Conservation (phyloP, 2,329 filamentous ascomycete species). For the Diplodia seriata region DNA sequence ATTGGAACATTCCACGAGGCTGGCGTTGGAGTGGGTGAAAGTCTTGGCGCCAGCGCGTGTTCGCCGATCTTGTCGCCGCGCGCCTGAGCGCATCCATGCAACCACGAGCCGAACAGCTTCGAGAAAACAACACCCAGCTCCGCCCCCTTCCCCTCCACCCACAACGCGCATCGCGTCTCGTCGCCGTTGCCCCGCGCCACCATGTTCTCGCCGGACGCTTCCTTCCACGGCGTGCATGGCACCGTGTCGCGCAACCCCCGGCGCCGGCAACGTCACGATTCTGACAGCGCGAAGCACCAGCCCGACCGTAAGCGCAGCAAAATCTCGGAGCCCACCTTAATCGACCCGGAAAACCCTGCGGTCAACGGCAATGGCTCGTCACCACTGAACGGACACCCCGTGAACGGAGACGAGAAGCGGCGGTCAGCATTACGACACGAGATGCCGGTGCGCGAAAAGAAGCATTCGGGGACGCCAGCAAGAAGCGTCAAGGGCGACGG, state of each 20-base stretch:
- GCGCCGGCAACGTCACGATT: constrained; percentile 55
- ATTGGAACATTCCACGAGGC: constrained; percentile 10
- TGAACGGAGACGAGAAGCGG: constrained; percentile 39
- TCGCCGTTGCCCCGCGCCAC: constrained; percentile 33
- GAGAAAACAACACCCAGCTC: constrained; percentile 32
- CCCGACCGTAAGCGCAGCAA: constrained; percentile 57
- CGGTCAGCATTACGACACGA: constrained; percentile 43
- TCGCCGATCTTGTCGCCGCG: constrained; percentile 27
- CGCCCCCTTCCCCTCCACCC: constrained; percentile 13
- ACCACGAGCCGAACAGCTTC: constrained; percentile 31
- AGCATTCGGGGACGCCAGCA: constrained; percentile 46
- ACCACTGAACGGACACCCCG: constrained; percentile 44
- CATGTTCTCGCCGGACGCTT: constrained; percentile 51
- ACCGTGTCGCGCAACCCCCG: constrained; percentile 54
- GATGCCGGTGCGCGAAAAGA: constrained; percentile 52
- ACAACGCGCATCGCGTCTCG: constrained; percentile 37
- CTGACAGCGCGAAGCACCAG: constrained; percentile 49
- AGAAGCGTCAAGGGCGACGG: constrained; percentile 71
- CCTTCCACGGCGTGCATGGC: constrained; percentile 45
- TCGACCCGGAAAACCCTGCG: constrained; percentile 38
- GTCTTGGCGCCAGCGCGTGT: constrained; percentile 29
- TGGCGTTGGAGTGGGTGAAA: not conserved
- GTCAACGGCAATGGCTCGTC: constrained; percentile 43
- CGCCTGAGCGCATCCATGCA: constrained; percentile 30
- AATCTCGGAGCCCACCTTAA: constrained; percentile 52